Percentiles rank a stretch among this genome's conserved stretches.
Conservation (phyloP, 177 flowering plant species). For the Telopea speciosissima region DNA sequence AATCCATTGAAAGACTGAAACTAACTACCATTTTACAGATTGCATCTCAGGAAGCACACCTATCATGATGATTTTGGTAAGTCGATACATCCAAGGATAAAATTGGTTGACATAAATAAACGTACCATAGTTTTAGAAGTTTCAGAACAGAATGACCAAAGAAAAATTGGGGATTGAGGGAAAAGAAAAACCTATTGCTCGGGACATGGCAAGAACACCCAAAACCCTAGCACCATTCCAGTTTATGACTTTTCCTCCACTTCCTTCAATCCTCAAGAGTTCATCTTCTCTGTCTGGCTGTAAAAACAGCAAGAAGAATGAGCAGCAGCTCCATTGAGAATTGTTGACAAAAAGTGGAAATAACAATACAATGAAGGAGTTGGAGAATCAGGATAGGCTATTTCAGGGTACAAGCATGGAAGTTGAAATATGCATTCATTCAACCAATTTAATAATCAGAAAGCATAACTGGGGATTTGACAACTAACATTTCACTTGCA, state of each 20-base stretch:
- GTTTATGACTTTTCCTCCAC: constrained; percentile 70
- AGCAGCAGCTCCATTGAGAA: neutral
- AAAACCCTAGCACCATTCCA: constrained; percentile 79
- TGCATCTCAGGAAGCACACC: too few species aligned
- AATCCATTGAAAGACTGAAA: too few species aligned
- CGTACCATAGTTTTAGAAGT: neutral
- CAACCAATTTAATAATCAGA: neutral
- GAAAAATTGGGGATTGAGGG: neutral
- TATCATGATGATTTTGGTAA: too few species aligned
- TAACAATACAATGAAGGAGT: neutral
- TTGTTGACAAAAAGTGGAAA: neutral
- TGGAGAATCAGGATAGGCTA: neutral
- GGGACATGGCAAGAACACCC: constrained; percentile 89
- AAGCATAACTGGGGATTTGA: neutral
- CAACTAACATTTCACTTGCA: neutral
- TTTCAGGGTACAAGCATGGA: neutral
- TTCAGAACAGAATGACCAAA: neutral
- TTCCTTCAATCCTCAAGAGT: constrained; percentile 59
- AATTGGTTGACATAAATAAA: neutral
- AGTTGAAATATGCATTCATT: neutral
- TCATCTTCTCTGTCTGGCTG: constrained; percentile 86
- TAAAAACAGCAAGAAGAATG: constrained; percentile 18
- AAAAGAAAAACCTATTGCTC: constrained; percentile 59
- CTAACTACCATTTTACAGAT: too few species aligned
- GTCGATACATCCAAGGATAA: too few species aligned